Percentiles rank a stretch among this genome's conserved stretches.
These are phyloP conservation scores for Clavispora vitiphila DNA, from an alignment of 805 yeast genomes.

Conservation along the genomic window DNA sequence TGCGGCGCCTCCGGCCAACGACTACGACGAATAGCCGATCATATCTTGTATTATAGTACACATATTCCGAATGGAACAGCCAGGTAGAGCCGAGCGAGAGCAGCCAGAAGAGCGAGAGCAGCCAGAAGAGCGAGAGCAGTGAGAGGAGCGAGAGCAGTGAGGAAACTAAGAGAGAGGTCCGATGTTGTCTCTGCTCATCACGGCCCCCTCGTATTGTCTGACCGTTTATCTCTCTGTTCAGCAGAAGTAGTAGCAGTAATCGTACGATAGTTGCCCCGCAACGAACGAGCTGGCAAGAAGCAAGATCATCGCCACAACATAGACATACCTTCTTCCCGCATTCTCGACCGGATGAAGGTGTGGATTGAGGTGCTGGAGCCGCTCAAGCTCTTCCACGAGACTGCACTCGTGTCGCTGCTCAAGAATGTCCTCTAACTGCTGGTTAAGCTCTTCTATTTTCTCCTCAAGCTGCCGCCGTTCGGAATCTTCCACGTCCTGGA, in stretches of 20 bases:
- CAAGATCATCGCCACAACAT: conserved; percentile 2
- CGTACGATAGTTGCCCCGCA: conserved; percentile 30
- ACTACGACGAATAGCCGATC: conserved; percentile 55
- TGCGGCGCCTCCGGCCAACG: conserved; percentile 71
- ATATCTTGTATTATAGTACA: conserved; percentile 1
- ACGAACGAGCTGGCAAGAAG: conserved; percentile 14
- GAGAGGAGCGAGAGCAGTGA: no score
- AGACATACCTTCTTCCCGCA: neutral
- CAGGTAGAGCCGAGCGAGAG: no score
- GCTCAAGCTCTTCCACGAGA: conserved; percentile 21
- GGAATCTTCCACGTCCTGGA: conserved; percentile 2
- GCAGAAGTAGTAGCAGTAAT: conserved; percentile 39
- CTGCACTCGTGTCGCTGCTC: conserved; percentile 8
- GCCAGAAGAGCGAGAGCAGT: no score
- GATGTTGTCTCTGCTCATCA: no score
- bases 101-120: no score
- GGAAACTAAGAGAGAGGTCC: no score
- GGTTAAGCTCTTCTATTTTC: conserved; percentile 4
- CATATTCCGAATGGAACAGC: neutral
- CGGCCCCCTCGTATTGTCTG: no score
- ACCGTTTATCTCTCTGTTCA: no score
- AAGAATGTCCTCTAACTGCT: conserved; percentile 5
- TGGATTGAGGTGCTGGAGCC: conserved; percentile 14
- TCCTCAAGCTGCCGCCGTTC: conserved; percentile 3
- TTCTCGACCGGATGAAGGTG: neutral